phyloP scores from a whole-genome alignment of 179 eudicot genomes.

The Drosera spatulata region DNA sequence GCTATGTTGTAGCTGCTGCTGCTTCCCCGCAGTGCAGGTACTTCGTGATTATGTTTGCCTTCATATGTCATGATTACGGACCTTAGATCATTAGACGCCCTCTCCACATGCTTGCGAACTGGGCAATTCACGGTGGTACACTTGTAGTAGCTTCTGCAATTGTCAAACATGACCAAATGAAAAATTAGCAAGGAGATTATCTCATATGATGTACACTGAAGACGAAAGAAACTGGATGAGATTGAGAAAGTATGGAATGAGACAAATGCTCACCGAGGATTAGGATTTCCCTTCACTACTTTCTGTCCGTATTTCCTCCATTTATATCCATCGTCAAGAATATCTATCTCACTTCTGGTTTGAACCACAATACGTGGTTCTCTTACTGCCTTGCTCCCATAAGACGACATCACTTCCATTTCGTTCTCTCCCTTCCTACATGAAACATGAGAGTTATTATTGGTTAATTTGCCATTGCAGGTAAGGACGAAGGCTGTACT shows the following conservation, averaged over 20 bases:
- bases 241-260: no score
- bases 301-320: slow-evolving; percentile 97
- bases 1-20: slow-evolving; percentile 12
- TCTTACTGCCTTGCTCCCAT: slow-evolving; percentile 59
- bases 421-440: slow-evolving; percentile 70
- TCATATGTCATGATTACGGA: slow-evolving; percentile 90
- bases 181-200: no score
- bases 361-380: slow-evolving; percentile 84
- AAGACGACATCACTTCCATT: slow-evolving; percentile 49
- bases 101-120: slow-evolving; percentile 82
- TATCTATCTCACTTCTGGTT: slow-evolving; percentile 82
- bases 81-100: slow-evolving; percentile 67
- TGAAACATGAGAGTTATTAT: neutral
- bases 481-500: neutral
- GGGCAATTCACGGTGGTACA: slow-evolving; percentile 65
- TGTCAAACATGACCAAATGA: neutral
- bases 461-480: neutral
- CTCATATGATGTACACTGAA: neutral
- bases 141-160: slow-evolving; percentile 59
- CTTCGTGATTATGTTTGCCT: slow-evolving; percentile 89
- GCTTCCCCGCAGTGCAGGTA: slow-evolving; percentile 82
- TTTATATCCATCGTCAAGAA: slow-evolving; percentile 81
- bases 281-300: slow-evolving; percentile 93
- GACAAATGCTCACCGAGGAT: slow-evolving; percentile 50
- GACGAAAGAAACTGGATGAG: neutral